Evolutionary conservation across 306 rosid species (phyloP), one percentile per base, ranked within the genome.

Genomic region (Canavalia ensiformis): DNA sequence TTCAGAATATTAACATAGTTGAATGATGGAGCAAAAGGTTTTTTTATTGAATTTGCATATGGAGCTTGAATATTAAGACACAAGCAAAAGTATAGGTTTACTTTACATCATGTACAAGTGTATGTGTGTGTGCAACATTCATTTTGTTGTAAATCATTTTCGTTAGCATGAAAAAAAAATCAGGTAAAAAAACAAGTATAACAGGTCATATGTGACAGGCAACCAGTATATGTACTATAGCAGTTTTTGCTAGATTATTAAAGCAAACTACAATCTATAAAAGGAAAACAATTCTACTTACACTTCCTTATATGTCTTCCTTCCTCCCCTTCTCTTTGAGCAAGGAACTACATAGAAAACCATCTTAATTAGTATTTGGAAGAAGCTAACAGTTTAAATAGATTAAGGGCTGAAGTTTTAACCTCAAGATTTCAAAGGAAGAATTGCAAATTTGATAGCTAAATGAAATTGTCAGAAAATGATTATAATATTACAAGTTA

Each of bases 281-380:
- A 66, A 51, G 65, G 66, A 66, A 68, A 78, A 68, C 39, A 42
- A 64, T 49, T 52, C 28, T 42, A 63, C 68, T 44, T 73, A 80
- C 66, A 59, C 35, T 63, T 63, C n/a, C 41, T 46, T 51, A 63
- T 6, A 56, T 7, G 81, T 10, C 65, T 74, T 55, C 68, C 69
- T 81, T 56, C 76, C 69, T 65, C 70, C 1, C 51, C 44, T 74
- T 25, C 57, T 25, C 57, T 47, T 6, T 13, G 63, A 58, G 58
- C 76, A 33, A 59, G 78, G 78, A 79, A 45, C 74, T 18, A 12
- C 39, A 73, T 30, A 47, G 29, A 81, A 52, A 81, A 47, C 58
- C 28, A 62, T 4, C 59, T 31, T 3, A 39, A 63, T 9, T 25
- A 65, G 28, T 29, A 33, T 74, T 44, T 45, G 8, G 2, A 35